A percentile compares a stretch with the other conserved stretches of the same genome.
Conservation (phyloP, 345 rosid genomes). For the Stellera chamaejasme region DNA sequence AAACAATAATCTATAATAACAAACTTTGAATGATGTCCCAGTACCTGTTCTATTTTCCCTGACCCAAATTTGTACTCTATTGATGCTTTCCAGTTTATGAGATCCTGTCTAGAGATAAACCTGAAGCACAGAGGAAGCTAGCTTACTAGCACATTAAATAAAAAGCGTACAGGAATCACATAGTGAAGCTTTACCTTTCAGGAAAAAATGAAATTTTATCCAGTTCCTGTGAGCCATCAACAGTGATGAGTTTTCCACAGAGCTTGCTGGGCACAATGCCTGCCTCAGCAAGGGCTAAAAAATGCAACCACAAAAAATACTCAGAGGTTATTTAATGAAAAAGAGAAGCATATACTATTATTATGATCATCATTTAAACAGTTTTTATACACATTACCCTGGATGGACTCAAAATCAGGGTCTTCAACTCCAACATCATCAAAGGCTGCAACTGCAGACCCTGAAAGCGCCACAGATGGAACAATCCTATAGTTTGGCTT, state of each 20-base stretch:
- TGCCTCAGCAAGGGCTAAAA: conserved; percentile 75
- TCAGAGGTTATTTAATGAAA: background rate
- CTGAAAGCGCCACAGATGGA: conserved; percentile 55
- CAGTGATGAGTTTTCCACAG: conserved; percentile 14
- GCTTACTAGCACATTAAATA: no score
- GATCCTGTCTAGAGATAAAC: conserved; percentile 58
- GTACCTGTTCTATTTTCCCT: conserved; percentile 50
- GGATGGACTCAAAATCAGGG: conserved; percentile 58
- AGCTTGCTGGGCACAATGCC: conserved; percentile 68
- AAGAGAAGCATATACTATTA: conserved; percentile 2
- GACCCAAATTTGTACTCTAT: conserved; percentile 48
- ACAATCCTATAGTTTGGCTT: conserved; percentile 58
- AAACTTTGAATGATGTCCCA: conserved; percentile 9
- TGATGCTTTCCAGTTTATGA: conserved; percentile 81
- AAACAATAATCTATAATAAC: background rate
- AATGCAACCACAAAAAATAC: conserved; percentile 12
- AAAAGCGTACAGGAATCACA: background rate
- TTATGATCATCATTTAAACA: conserved; percentile 5
- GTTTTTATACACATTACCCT: conserved; percentile 29
- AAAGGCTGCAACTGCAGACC: conserved; percentile 53
- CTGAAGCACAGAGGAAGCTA: conserved; percentile 25
- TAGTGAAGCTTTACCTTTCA: conserved; percentile 37
- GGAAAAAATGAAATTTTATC: conserved; percentile 36
- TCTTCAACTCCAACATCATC: conserved; percentile 57
- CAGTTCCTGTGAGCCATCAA: conserved; percentile 22